These are phyloP conservation scores for Fusarium chaquense DNA, from an alignment of 2,329 filamentous ascomycete genomes.

Conservation along the genomic window DNA sequence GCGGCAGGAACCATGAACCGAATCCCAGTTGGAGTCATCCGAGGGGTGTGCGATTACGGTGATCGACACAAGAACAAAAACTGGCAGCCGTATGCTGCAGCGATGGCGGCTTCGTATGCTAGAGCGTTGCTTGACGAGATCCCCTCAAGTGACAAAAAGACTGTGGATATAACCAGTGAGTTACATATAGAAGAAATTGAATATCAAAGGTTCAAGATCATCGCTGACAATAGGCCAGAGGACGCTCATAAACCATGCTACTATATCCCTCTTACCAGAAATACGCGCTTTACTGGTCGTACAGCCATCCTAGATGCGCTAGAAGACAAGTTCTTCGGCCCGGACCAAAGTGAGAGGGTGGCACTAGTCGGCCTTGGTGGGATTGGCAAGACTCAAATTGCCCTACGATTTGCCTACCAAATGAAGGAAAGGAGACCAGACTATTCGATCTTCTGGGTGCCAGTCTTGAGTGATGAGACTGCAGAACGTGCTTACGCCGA, in stretches of 20 bases:
- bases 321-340: background rate
- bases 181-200: background rate
- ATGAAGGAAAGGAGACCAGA: background rate
- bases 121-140: background rate
- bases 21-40: background rate
- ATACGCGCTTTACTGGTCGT: background rate
- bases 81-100: background rate
- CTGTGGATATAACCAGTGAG: background rate
- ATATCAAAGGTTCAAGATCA: background rate
- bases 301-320: background rate
- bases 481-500: background rate
- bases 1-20: background rate
- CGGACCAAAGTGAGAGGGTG: background rate
- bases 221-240: background rate
- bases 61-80: background rate
- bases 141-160: background rate
- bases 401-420: background rate
- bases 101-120: background rate
- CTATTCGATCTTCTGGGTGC: background rate
- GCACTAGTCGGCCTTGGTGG: background rate
- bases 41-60: background rate
- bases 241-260: background rate
- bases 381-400: background rate
- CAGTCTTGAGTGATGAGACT: background rate
- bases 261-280: background rate